Base-by-base conservation (phyloP, 2,329 filamentous ascomycete genomes). In the Ophiostoma australiae region DNA sequence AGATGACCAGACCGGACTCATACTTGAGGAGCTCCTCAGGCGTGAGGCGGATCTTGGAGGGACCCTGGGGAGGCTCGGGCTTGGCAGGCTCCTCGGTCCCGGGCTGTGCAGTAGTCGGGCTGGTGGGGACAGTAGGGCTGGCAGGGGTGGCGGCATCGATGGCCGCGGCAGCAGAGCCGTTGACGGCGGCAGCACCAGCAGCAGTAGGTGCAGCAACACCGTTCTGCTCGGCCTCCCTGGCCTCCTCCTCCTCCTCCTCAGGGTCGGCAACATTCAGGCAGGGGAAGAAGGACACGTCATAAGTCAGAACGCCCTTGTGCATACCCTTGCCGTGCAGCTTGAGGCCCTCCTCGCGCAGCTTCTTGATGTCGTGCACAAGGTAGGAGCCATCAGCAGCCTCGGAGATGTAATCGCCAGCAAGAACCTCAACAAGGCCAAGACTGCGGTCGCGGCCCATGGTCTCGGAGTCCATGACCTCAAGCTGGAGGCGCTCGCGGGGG, bases 391-490 rank as follows among this genome's bases (percentile, higher is more conserved):
- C 87, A 44, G 94, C 91, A 68, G 87, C 89, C 78, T 97, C 89
- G 5, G 82, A 81, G 73, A 98, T 86, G 78, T 92, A 98, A 73
- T 98, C 92, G 23, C 89, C 84, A 10, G 91, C 89, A 69, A 87
- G 84, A 35, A 97, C 80, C 75, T 98, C 94, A 23, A 95, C 82
- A 70, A 91, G 85, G 69, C 95, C 95, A 44, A 99, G 85, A 61
- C 91, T 91, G 71, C 95, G 90, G 79, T 99, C 95, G 78, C 93
- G 95, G 76, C 92, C 92, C 77, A 98, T 85, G 75, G 89, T 94
- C 80, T 99, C 95, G 73, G 95, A 89, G 76, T 99, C 95, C 94
- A 99, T 97, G 74, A 98, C 93, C 79, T 99, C 95, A 23, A 99
- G 82, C 0, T 89, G 89, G 39, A 99, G 83, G 77, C 91, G 93